Base-by-base conservation (phyloP, 2,329 filamentous ascomycete species). In the Pestalotiopsis sp. region DNA sequence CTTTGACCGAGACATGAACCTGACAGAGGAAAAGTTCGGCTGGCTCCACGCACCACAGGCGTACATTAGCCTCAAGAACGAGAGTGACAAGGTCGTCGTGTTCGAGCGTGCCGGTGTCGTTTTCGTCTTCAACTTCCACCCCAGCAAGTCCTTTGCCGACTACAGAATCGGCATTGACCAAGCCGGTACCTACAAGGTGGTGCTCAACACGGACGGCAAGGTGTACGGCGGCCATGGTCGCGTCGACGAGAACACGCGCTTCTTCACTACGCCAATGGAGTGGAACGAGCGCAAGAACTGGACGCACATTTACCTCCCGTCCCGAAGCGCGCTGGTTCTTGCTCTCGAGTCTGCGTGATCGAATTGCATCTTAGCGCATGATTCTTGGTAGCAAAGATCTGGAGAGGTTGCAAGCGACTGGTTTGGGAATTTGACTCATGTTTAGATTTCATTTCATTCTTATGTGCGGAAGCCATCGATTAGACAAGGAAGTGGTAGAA, bases 81-180 rank as follows among this genome's bases (percentile, higher is more conserved):
- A 98, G 77, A 85, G 82, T 23, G 96, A 99, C 83, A 99, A 98
- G 83, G 91, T 98, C 58, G 90, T 99, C 72, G 95, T 97, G 3
- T 99, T 98, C 79, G 96, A 99, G 84, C 90, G 96, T 39, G 96
- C 90, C 1, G 95, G 95, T 0, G 83, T 97, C 69, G 85, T 99
- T 12, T 99, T 95, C 85, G 87, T 98, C 75, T 98, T 99, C 87
- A 99, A 99, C 83, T 98, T 98, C 86, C 91, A 98, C 78, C 90
- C 93, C 0, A 89, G 88, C 36, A 83, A 91, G 73, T 97, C 94
- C 80, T 99, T 92, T 82, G 91, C 91, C 12, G 96, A 98, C 81
- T 99, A 98, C 80, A 90, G 95, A 49, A 91, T 99, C 61, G 96
- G 96, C 20, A 87, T 99, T 52, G 94, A 98, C 65, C 85, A 89